Evolutionary conservation across 257 asterid genomes (phyloP).

Genomic region (Asclepias syriaca): DNA sequence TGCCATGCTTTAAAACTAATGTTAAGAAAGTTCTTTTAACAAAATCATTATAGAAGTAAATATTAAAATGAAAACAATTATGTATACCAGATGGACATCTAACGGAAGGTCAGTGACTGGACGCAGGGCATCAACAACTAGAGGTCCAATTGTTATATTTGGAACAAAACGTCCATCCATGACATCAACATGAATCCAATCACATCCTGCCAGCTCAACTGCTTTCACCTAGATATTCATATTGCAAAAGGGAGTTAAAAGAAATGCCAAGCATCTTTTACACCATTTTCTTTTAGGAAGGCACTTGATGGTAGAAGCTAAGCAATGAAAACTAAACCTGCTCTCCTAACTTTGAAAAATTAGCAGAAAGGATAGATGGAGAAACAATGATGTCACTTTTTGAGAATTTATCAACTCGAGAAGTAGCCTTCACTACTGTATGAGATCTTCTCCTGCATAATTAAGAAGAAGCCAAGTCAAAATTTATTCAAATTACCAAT

Average conservation of each 20-base stretch:
- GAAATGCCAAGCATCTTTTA: not conserved
- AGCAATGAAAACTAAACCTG: conserved; percentile 49
- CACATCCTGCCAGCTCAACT: conserved; percentile 95
- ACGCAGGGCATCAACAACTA: conserved; percentile 84
- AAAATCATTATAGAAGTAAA: conserved; percentile 10
- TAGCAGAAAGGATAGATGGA: conserved; percentile 96
- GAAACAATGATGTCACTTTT: conserved; percentile 92
- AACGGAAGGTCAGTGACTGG: conserved; percentile 96
- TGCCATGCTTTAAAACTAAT: conserved; percentile 35
- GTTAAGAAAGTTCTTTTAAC: conserved; percentile 24
- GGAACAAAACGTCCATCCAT: conserved; percentile 99
- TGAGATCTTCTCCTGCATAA: conserved; percentile 61
- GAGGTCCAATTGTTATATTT: conserved; percentile 96
- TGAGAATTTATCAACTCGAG: conserved; percentile 88
- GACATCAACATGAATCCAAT: conserved; percentile 99
- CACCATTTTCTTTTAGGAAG: not conserved
- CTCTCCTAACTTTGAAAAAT: conserved; percentile 91
- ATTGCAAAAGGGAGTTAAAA: conserved; percentile 16
- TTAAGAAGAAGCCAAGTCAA: conserved; percentile 7
- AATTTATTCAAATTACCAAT: not conserved
- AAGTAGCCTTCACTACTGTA: conserved; percentile 65
- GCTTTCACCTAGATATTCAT: conserved; percentile 76
- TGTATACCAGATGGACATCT: conserved; percentile 94
- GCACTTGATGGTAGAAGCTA: not conserved
- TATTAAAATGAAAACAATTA: conserved; percentile 15